Evolutionary conservation across 441 rosid genomes (phyloP), one percentile per base, ranked within the genome.

Genomic region (Aleurites moluccanus): DNA sequence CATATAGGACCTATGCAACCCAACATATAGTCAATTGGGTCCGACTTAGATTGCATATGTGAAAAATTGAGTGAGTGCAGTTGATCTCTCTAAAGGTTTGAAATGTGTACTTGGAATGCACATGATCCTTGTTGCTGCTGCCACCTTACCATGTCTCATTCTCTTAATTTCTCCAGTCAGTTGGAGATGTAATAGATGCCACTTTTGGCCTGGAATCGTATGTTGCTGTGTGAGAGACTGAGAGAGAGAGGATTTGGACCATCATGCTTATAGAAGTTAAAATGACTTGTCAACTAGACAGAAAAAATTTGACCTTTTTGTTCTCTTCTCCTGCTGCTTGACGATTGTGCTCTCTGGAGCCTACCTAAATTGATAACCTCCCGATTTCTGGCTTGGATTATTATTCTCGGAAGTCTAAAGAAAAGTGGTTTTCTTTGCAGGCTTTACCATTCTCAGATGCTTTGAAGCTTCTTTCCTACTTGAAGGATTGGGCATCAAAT

Each of bases 371-470:
- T 38, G 11, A 16, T 66, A 68, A 57, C 18, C 42, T 21, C 56
- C 13, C 0, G 28, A 35, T 70, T 73, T 64, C 35, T 27, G 21
- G 13, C 77, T 73, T 62, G 13, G 68, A 42, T 49, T 38, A 33
- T 70, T 59, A 18, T 5, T 73, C 16, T 64, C 44, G 66, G 3
- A 69, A 53, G 40, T 57, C 79, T 72, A 35, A 79, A n/a, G 45
- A 67, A 3, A 73, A 72, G 30, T 80, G 28, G n/a, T 77, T 68
- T 64, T 73, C 18, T 69, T 11, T 77, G 79, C 87, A 93, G 99
- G 88, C 94, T 70, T 79, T 96, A 79, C 91, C 97, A 75, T 96
- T 93, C 86, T 89, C 99, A 40, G 97, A 92, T 85, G 91, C 95
- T 74, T 81, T 96, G 78, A 96, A 88, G 87, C 89, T 95, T 78